Base-by-base conservation (phyloP, 805 yeast genomes). In the Ogataea nitratoaversa region DNA sequence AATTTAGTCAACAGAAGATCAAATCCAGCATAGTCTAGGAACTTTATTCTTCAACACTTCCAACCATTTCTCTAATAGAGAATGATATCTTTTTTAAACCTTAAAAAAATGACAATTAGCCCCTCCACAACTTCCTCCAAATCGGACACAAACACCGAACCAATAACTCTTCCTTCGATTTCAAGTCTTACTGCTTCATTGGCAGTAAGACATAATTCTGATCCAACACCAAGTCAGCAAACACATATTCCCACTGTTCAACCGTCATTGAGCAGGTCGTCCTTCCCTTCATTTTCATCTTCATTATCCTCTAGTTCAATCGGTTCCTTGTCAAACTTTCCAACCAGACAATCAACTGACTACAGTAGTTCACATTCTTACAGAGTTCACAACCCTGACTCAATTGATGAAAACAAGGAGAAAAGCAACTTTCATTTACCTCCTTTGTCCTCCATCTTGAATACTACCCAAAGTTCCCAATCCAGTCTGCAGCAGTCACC, bases 101-200 rank as follows among this genome's bases (percentile, higher is more conserved):
- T 39, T 7, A 42, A 39, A 22, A 32, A 37, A 20, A 40, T 41
- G 49, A 33, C 44, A 7, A 24, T 36, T 14, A 40, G 27, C 17
- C 24, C 32, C n/a, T 19, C 19, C 7, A 22, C 7, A 22, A 32
- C 7, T 30, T 30, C 31, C 23, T 23, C 38, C 25, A 22, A 19
- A 20, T 14, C 33, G 32, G 30, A 25, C 3, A 13, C 41, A 8
- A 24, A 31, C 32, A n/a, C 38, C 27, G 30, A 37, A 13, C 32
- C 37, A 14, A 38, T 51, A 8, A 47, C 48, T 1, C 36, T 51
- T 17, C 55, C 55, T 5, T 51, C 55, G 2, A 51, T 51, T 19
- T 46, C 52, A 9, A 43, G 36, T 17, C 37, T 51, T 17, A 49
- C 54, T 1, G 47, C 52, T 2, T 44, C 50, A 8, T 23, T 46